Evolutionary conservation across 2,329 filamentous ascomycete genomes (phyloP), one percentile per base, ranked within the genome.

Genomic region (Pochonia chlamydosporia): DNA sequence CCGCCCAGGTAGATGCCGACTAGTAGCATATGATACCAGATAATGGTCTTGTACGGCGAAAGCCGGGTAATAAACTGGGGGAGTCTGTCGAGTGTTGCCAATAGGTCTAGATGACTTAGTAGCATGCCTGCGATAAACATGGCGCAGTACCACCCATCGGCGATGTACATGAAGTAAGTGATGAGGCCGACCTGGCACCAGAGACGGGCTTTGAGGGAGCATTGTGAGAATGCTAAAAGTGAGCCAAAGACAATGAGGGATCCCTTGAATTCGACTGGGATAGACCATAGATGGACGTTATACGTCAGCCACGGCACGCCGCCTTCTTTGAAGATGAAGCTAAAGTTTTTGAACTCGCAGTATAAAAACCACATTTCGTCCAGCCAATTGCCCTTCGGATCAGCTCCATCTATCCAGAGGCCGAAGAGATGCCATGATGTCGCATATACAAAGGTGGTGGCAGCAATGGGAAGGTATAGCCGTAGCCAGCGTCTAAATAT

Each of bases 111-210:
- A 49, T 85, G 80, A 59, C 75, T 76, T 11, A 84, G 70, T 4
- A 84, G 62, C 76, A 84, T 81, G 21, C 82, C 82, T 1, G 72
- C 65, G 11, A 76, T 62, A 59, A 85, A 85, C 61, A 82, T 69
- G 14, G 80, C 71, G 53, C 76, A 78, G 57, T 79, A 80, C 63
- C 74, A 79, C 21, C 81, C 83, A 58, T 88, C 84, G 3, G 74
- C 74, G 43, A 87, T 74, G 59, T 84, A 87, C 59, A 87, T 68
- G 57, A 85, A 85, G 63, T 87, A 88, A 52, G 71, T 68, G 16
- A 80, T 73, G 11, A 88, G 66, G 1, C 59, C 72, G 1, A 70
- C 40, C 54, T 80, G 65, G 57, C 75, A 76, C 60, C 68, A 69
- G 0, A 85, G 68, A 13, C 84, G 75, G 4, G 76, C 74, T 46